phyloP scores from a whole-genome alignment of 2,329 filamentous ascomycete species.

The Cryphonectria parasitica region DNA sequence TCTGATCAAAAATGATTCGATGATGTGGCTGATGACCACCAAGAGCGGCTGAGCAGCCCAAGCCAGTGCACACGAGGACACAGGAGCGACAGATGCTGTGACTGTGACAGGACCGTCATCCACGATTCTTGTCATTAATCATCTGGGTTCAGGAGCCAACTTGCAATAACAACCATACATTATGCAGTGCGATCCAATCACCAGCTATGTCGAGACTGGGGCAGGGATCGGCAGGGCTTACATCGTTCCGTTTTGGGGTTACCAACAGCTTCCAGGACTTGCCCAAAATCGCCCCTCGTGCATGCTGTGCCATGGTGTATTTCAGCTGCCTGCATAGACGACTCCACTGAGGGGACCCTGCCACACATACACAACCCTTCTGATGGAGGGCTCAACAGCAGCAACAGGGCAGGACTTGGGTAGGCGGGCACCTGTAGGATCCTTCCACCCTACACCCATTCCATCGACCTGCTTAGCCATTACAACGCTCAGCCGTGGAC shows the following conservation, averaged over 20 bases:
- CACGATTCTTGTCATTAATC: neutral
- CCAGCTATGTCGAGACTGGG: neutral
- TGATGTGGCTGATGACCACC: neutral
- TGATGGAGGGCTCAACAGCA: neutral
- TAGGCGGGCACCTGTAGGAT: constrained; percentile 11
- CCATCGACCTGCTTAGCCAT: neutral
- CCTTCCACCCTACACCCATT: neutral
- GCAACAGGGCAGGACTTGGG: neutral
- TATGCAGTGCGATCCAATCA: neutral
- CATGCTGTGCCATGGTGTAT: constrained; percentile 9
- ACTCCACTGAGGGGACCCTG: constrained; percentile 3
- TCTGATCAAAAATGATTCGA: neutral
- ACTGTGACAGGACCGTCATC: neutral
- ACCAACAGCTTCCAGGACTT: neutral
- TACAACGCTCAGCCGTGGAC: neutral
- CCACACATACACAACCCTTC: neutral
- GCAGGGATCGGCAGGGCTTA: neutral
- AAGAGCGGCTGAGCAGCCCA: neutral
- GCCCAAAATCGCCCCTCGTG: neutral
- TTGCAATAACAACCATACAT: neutral
- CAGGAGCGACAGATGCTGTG: neutral
- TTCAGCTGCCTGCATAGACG: constrained; percentile 10
- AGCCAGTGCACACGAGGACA: neutral
- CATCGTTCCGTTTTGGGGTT: neutral
- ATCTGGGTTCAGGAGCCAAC: neutral